phyloP scores from a whole-genome alignment of 1,284 basidiomycete genomes.

The Irpex sp. region DNA sequence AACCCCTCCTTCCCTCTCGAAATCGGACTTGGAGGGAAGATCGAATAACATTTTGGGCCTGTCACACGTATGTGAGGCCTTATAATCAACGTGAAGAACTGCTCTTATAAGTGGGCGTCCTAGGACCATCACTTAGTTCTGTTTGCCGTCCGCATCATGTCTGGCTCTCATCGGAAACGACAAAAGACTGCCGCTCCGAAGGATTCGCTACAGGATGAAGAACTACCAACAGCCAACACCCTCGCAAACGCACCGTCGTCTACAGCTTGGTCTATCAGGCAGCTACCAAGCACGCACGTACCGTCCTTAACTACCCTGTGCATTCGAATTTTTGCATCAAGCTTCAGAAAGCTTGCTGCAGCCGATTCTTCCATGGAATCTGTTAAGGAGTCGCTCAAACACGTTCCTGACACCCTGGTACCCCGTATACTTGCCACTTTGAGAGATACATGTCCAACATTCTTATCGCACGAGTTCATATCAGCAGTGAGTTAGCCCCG shows the following conservation, averaged over 20 bases:
- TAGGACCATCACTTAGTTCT: neutral
- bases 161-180: conserved; percentile 1
- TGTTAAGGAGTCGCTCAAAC: conserved; percentile 37
- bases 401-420: conserved; percentile 49
- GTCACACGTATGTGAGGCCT: no score
- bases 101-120: no score
- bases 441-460: conserved; percentile 44
- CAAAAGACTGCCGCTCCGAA: conserved; percentile 17
- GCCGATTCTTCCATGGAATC: conserved; percentile 36
- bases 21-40: no score
- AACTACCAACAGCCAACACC: conserved; percentile 29
- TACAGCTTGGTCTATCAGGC: conserved; percentile 46
- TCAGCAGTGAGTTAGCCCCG: conserved; percentile 38
- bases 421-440: conserved; percentile 50
- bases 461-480: conserved; percentile 46
- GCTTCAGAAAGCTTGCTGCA: conserved; percentile 37
- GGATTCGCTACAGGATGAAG: conserved; percentile 38
- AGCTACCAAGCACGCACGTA: conserved; percentile 23
- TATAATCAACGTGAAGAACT: no score
- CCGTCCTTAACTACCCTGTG: conserved; percentile 48
- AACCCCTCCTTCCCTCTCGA: no score
- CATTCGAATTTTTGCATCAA: conserved; percentile 46
- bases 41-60: no score
- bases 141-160: neutral
- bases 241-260: conserved; percentile 43